Base-by-base conservation (phyloP, 495 filamentous ascomycete species). In the Podospora anserina region DNA sequence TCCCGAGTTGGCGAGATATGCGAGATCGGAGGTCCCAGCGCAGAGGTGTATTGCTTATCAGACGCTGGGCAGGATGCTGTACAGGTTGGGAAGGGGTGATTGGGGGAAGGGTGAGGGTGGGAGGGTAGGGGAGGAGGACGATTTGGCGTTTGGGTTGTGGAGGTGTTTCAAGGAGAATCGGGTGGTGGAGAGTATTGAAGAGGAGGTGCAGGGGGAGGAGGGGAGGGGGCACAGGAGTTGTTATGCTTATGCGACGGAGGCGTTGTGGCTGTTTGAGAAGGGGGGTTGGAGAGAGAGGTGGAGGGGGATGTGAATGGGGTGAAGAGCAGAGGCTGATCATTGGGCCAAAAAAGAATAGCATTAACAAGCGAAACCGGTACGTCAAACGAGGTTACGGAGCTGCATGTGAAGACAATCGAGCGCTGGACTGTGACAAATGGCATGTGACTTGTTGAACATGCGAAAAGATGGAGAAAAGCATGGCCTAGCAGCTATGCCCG, bases 41-140 rank as follows among this genome's bases (percentile, higher is more conserved):
- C 95, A 99, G 80, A 83, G 96, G 1, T 99, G 95, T 71, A 82
- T 99, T 15, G 93, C 96, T 1, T 97, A 91, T 79, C 94, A 96
- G 78, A 93, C 92, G 0, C 82, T 98, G 5, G 95, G 95, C 1
- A 83, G 95, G 15, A 85, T 99, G 19, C 71, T 97, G 34, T 97
- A 92, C 73, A 84, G 93, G 26, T 83, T 99, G 0, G 95, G 95
- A 0, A 84, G 78, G 64, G 92, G 90, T 0, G 88, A 94, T 69
- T 97, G 91, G 79, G 93, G 93, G 0, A 82, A 80, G 0, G 85
- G 87, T 1, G 86, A 80, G 2, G 82, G 83, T 1, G 83, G 86
- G 39, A 77, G 76, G 49, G 65, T 84, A 5, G 86, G 84, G 2
- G 82, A 88, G 23, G 74, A 72, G 61, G 81, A 81, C 62, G 81